Percentiles rank a stretch among this genome's conserved stretches.
Evolutionary conservation across 2,329 filamentous ascomycete genomes (phyloP).

Genomic region (Scedosporium minutisporum): DNA sequence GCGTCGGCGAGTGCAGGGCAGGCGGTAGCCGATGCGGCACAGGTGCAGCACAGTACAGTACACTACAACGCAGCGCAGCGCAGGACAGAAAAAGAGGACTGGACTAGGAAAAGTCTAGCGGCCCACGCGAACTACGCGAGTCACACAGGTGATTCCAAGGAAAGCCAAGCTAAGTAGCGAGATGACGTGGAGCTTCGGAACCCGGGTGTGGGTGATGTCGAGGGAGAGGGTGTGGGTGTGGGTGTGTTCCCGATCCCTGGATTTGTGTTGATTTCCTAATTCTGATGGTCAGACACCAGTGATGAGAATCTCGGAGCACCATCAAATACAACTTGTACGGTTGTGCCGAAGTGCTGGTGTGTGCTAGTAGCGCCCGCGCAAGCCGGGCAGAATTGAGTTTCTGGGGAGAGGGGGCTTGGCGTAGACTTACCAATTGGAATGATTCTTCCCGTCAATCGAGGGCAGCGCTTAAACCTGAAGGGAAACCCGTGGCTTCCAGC

Average conservation of each 20-base stretch:
- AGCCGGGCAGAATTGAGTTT: not conserved
- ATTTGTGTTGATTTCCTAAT: not conserved
- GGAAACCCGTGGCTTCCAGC: not conserved
- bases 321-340: not conserved
- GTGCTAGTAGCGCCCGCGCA: not conserved
- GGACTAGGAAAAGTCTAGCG: not conserved
- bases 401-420: not conserved
- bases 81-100: not conserved
- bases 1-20: not conserved
- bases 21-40: not conserved
- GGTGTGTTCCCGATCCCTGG: not conserved
- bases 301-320: not conserved
- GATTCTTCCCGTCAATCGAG: not conserved
- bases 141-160: not conserved
- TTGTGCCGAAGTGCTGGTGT: not conserved
- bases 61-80: too few relatives aligned
- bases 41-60: too few relatives aligned
- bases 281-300: not conserved
- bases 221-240: too few relatives aligned
- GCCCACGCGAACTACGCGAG: not conserved
- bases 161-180: not conserved
- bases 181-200: constrained; percentile 1
- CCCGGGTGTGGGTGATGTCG: not conserved
- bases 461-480: not conserved
- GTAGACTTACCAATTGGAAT: not conserved